These are phyloP conservation scores for Rhododendron ferrugineum DNA, from an alignment of 148 eudicot genomes.

Conservation along the genomic window DNA sequence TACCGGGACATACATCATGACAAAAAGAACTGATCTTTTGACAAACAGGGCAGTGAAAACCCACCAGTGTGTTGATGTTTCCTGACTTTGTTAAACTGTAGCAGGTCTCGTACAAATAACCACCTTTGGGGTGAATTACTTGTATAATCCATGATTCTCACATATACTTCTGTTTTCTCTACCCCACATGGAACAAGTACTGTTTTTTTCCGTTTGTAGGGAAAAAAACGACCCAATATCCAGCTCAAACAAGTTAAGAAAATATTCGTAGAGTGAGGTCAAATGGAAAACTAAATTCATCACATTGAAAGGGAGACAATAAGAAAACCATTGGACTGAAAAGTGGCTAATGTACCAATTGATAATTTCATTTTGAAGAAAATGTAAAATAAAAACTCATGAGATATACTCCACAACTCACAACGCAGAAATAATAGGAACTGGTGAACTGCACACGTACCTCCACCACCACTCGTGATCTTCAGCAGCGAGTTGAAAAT, in stretches of 20 bases:
- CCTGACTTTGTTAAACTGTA: neutral
- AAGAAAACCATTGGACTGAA: neutral
- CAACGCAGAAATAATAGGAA: neutral
- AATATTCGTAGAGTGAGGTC: neutral
- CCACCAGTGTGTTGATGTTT: neutral
- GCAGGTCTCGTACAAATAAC: neutral
- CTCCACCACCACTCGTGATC: constrained; percentile 36
- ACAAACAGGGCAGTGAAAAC: neutral
- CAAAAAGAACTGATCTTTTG: neutral
- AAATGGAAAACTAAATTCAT: neutral
- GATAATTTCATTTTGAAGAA: neutral
- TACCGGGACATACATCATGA: neutral
- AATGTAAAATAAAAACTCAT: neutral
- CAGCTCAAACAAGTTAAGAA: neutral
- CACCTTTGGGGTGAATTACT: neutral
- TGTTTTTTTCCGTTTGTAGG: neutral
- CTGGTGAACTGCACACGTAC: constrained; percentile 3
- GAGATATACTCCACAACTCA: neutral
- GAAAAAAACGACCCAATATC: neutral
- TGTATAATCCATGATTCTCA: neutral
- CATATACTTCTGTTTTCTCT: too few relatives aligned
- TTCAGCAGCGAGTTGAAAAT: constrained; percentile 24
- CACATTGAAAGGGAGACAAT: neutral
- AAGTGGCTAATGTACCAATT: neutral
- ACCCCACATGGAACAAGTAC: neutral